phyloP scores from a whole-genome alignment of 148 eudicot species.

The Linanthus parryae region DNA sequence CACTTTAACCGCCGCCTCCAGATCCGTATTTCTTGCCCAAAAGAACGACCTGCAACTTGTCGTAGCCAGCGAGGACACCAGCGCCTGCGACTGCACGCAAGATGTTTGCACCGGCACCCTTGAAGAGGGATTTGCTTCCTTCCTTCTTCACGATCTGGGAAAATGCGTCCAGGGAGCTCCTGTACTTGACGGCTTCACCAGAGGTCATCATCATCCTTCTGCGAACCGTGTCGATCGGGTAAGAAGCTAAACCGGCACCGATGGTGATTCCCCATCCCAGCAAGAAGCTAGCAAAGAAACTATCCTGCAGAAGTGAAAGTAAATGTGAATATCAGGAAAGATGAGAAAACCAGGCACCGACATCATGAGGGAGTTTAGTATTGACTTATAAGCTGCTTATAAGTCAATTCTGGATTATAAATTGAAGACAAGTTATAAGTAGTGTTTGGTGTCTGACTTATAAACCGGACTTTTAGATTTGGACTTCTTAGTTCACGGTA shows the following conservation, averaged over 20 bases:
- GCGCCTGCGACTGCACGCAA: slow-evolving; percentile 69
- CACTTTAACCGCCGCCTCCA: slow-evolving; percentile 35
- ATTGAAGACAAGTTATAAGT: too few relatives aligned
- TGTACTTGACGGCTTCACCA: slow-evolving; percentile 4
- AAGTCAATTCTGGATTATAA: too few relatives aligned
- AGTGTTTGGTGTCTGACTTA: too few relatives aligned
- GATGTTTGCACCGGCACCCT: slow-evolving; percentile 67
- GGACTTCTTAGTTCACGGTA: too few relatives aligned
- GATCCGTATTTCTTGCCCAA: slow-evolving; percentile 70
- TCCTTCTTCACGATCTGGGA: slow-evolving; percentile 49
- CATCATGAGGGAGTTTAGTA: too few relatives aligned
- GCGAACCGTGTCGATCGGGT: slow-evolving; percentile 40
- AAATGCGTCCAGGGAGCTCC: slow-evolving; percentile 53
- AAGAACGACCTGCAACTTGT: slow-evolving; percentile 49
- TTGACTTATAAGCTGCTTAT: too few relatives aligned
- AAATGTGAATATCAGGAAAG: too few relatives aligned
- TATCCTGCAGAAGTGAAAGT: too few relatives aligned
- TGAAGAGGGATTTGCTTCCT: slow-evolving; percentile 52
- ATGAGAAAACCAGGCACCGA: too few relatives aligned
- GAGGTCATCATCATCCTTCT: slow-evolving; percentile 8
- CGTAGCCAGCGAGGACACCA: slow-evolving; percentile 63
- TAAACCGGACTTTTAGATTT: too few relatives aligned
- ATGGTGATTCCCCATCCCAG: slow-evolving; percentile 64
- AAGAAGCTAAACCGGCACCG: slow-evolving; percentile 61
- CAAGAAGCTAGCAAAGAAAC: slow-evolving; percentile 58